phyloP scores from a whole-genome alignment of 768 basidiomycete species.

The Hygrophorus pudorinus region DNA sequence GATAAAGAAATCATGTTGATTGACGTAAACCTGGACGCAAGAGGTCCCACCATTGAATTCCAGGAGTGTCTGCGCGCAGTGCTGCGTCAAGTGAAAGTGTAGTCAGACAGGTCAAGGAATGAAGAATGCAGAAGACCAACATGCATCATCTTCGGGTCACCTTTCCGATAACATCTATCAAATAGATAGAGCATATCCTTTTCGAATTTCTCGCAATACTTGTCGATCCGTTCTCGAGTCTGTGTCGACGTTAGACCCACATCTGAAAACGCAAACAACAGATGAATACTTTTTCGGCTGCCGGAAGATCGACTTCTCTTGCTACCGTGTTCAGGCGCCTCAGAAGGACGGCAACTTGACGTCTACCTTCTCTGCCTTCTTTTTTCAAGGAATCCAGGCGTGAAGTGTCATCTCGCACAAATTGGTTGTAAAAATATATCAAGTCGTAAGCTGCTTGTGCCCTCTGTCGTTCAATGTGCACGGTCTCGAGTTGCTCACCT shows the following conservation, averaged over 20 bases:
- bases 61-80: slow-evolving; percentile 91
- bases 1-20: slow-evolving; percentile 99
- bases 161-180: slow-evolving; percentile 90
- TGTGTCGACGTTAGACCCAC: slow-evolving; percentile 19
- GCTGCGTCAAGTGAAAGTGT: slow-evolving; percentile 40
- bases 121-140: slow-evolving; percentile 30
- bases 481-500: slow-evolving; percentile 95
- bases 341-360: slow-evolving; percentile 80
- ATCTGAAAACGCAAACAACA: not conserved
- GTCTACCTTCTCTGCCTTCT: slow-evolving; percentile 82
- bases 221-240: slow-evolving; percentile 89
- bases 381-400: slow-evolving; percentile 70
- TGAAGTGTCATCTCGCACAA: slow-evolving; percentile 71
- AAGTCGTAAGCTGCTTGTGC: slow-evolving; percentile 93
- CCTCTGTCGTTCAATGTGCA: slow-evolving; percentile 84
- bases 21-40: slow-evolving; percentile 97
- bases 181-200: slow-evolving; percentile 97
- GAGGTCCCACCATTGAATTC: slow-evolving; percentile 98
- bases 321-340: slow-evolving; percentile 80
- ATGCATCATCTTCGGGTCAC: slow-evolving; percentile 99
- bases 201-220: slow-evolving; percentile 97
- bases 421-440: slow-evolving; percentile 89
- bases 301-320: slow-evolving; percentile 85
- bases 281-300: slow-evolving; percentile 60
- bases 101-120: not conserved